Evolutionary conservation across 78 protist genomes (phyloP).

Genomic region (Dictyostelium citrinum): DNA sequence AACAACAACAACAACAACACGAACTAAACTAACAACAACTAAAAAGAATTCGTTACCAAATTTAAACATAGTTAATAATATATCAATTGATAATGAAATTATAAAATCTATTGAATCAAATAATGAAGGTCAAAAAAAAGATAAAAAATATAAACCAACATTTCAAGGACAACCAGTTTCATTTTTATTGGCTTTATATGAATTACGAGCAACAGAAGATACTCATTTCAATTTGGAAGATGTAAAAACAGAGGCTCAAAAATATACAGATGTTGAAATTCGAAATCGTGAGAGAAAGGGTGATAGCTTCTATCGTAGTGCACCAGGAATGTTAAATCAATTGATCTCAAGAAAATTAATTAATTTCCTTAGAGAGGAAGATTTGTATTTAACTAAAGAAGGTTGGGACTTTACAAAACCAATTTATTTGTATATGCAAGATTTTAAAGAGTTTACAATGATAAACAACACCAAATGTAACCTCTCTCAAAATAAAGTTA

Average conservation of each 20-base stretch:
- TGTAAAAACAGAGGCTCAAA: background rate
- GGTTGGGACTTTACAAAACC: background rate
- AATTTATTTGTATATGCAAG: background rate
- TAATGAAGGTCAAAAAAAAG: background rate
- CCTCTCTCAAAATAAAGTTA: background rate
- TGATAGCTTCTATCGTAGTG: background rate
- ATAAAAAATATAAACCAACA: background rate
- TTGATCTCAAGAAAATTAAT: background rate
- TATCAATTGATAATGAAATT: background rate
- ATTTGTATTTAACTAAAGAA: background rate
- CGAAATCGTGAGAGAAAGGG: background rate
- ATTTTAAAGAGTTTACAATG: background rate
- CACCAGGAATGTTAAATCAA: background rate
- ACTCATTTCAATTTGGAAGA: background rate
- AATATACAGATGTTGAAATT: background rate
- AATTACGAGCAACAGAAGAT: background rate
- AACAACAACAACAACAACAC: background rate
- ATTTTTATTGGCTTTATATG: background rate
- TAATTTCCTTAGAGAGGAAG: background rate
- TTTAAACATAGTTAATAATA: background rate
- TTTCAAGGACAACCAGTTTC: background rate
- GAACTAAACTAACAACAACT: background rate
- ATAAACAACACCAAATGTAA: background rate
- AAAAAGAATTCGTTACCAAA: background rate
- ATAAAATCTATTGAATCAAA: background rate